Evolutionary conservation across 345 rosid species (phyloP).

Genomic region (Iberis pinnata): DNA sequence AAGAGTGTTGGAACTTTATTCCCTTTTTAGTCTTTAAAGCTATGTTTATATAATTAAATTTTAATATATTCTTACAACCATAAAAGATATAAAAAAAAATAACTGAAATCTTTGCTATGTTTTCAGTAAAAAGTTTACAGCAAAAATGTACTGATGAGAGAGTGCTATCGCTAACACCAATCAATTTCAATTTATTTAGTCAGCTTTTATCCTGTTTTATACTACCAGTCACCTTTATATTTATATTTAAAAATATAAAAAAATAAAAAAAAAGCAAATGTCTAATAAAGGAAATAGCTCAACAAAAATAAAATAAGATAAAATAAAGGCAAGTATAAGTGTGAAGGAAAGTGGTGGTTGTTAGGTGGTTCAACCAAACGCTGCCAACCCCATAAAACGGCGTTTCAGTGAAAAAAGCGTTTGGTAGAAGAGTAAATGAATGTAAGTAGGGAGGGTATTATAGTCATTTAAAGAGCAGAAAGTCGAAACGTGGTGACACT

Average conservation of each 20-base stretch:
- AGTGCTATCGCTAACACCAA: background rate
- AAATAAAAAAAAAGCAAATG: slow-evolving; percentile 1
- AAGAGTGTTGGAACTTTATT: too few species aligned
- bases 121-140: too few species aligned
- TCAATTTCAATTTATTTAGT: background rate
- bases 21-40: too few species aligned
- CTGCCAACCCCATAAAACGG: slow-evolving; percentile 63
- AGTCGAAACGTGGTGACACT: slow-evolving; percentile 42
- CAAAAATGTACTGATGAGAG: background rate
- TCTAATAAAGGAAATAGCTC: slow-evolving; percentile 11
- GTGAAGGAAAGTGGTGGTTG: slow-evolving; percentile 72
- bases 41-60: too few species aligned
- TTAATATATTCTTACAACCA: too few species aligned
- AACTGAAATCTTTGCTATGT: too few species aligned
- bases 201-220: too few species aligned
- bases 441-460: slow-evolving; percentile 19
- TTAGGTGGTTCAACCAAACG: slow-evolving; percentile 98
- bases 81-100: too few species aligned
- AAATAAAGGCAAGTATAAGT: slow-evolving; percentile 32
- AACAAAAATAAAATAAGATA: slow-evolving; percentile 15
- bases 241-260: too few species aligned
- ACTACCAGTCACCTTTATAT: slow-evolving; percentile 12
- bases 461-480: slow-evolving; percentile 16
- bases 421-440: slow-evolving; percentile 27
- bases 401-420: slow-evolving; percentile 43